These are phyloP conservation scores for Neurospora tetrasperma DNA, from an alignment of 495 filamentous ascomycete genomes.

Conservation along the genomic window DNA sequence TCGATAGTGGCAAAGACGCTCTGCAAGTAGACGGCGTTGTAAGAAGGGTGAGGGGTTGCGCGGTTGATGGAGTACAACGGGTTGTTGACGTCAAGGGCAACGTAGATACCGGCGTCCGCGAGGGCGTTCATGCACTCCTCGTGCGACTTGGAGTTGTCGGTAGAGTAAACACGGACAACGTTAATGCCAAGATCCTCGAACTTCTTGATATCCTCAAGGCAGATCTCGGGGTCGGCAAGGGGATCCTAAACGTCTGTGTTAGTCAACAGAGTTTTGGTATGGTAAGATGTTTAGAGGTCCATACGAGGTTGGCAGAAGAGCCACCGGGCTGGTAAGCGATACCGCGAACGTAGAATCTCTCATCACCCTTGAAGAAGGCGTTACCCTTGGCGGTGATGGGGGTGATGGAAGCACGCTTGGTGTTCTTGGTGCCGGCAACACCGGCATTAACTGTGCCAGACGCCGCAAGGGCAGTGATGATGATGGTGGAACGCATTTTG, in stretches of 20 bases:
- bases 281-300: neutral
- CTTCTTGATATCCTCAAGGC: constrained; percentile 74
- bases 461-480: constrained; percentile 43
- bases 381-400: constrained; percentile 36
- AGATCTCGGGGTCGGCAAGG: constrained; percentile 59
- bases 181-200: constrained; percentile 86
- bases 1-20: constrained; percentile 93
- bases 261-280: neutral
- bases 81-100: constrained; percentile 67
- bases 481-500: constrained; percentile 46
- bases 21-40: constrained; percentile 88
- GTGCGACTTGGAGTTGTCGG: constrained; percentile 82
- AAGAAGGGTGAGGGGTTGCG: constrained; percentile 55
- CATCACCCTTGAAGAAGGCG: constrained; percentile 76
- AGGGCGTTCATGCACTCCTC: constrained; percentile 77
- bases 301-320: constrained; percentile 41
- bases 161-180: constrained; percentile 86
- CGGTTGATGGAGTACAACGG: constrained; percentile 26
- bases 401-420: constrained; percentile 36
- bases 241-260: constrained; percentile 48
- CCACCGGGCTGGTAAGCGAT: constrained; percentile 96
- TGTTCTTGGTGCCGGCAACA: constrained; percentile 42
- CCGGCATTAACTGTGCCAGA: constrained; percentile 44
- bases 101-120: constrained; percentile 81
- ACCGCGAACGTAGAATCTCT: constrained; percentile 89